Evolutionary conservation across 768 basidiomycete species (phyloP).

Genomic region (Termitomyces sp.): DNA sequence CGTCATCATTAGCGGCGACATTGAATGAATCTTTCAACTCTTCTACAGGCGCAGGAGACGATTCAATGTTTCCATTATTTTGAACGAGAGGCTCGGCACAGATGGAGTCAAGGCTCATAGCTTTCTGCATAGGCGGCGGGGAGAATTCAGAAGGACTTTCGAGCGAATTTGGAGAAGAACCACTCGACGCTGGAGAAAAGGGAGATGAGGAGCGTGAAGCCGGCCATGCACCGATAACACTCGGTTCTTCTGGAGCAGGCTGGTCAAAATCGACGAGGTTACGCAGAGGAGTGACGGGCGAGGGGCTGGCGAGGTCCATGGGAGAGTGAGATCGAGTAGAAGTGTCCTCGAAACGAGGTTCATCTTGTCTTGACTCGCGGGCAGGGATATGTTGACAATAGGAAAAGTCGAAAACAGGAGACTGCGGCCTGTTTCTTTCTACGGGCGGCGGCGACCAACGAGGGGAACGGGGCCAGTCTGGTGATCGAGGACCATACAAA

Average conservation of each 20-base stretch:
- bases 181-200: not conserved
- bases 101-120: slow-evolving; percentile 13
- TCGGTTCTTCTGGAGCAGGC: slow-evolving; percentile 24
- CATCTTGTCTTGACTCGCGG: not conserved
- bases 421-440: not conserved
- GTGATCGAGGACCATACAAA: slow-evolving; percentile 10
- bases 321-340: slow-evolving; percentile 40
- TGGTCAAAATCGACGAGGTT: slow-evolving; percentile 7
- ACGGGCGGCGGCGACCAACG: not conserved
- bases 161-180: not conserved
- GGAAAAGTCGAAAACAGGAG: not conserved
- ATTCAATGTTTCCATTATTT: not conserved
- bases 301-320: slow-evolving; percentile 41
- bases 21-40: not conserved
- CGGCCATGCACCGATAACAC: slow-evolving; percentile 40
- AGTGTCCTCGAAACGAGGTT: slow-evolving; percentile 1
- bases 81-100: slow-evolving; percentile 4
- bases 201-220: slow-evolving; percentile 28
- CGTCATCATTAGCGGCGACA: not conserved
- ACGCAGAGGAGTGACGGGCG: slow-evolving; percentile 18
- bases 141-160: not conserved
- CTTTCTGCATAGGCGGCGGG: slow-evolving; percentile 3
- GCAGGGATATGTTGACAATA: not conserved
- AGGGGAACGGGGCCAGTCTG: slow-evolving; percentile 1
- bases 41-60: not conserved